Evolutionary conservation across 345 rosid genomes (phyloP), one percentile per base, ranked within the genome.

Genomic region (Balakata baccata): DNA sequence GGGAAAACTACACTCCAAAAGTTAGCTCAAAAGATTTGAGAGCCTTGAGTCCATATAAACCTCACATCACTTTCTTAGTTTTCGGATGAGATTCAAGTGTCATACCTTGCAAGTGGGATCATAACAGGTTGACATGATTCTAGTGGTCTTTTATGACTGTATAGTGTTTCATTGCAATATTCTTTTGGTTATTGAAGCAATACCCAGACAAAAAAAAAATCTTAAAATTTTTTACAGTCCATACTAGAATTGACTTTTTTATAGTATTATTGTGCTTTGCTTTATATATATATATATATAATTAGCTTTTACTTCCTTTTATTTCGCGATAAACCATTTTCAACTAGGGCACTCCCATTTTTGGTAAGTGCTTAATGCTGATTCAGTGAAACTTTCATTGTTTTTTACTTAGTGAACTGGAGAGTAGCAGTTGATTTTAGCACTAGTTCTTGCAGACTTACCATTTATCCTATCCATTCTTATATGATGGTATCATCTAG

Each of bases 401-500:
- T 71, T 9, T 20, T 45, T 29, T 34, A 46, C 45, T 16, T 29
- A 7, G 56, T 6, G 23, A 29, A 43, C 23, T 71, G 47, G 46
- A 5, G 67, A 39, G 25, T 65, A 11, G 46, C 45, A 54, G 11
- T 23, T 53, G 7, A 43, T 52, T 51, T 43, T 68, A 62, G 10
- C n/a, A 56, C 63, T 29, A 23, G 66, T 52, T 53, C 37, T 50
- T 45, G 6, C n/a, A n/a, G 46, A 43, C 60, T 56, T 66, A 16
- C 58, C 20, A 14, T 72, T 39, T 23, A 37, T 65, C 38, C 41
- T 38, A 62, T 16, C 18, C 4, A 9, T 67, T 66, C 52, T 54
- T 49, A 43, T 73, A 67, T 72, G 45, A 70, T 77, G 37, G 49
- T 39, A 45, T 58, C 53, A 57, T 57, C 14, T 43, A 61, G 54